phyloP scores from a whole-genome alignment of 1,139 yeast species.

The Petasospora fabianii region DNA sequence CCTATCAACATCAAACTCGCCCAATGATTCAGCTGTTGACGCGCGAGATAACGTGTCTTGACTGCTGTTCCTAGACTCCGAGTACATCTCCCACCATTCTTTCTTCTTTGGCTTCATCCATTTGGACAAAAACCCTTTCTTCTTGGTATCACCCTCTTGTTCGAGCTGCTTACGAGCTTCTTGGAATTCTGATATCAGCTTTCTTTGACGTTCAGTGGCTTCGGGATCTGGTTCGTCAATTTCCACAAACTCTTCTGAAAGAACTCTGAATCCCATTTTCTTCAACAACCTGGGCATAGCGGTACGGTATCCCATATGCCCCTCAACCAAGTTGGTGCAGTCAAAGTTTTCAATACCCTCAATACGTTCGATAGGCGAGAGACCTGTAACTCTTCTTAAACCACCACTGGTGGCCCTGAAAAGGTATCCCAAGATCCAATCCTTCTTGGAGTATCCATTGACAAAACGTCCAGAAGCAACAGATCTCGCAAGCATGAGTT shows the following conservation, averaged over 20 bases:
- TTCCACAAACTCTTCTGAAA: conserved; percentile 89
- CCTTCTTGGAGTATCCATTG: conserved; percentile 87
- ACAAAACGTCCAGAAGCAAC: conserved; percentile 89
- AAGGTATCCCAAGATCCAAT: conserved; percentile 94
- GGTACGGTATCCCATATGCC: conserved; percentile 95
- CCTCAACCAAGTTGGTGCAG: conserved; percentile 82
- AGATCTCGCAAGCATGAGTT: conserved; percentile 73
- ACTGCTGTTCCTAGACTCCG: conserved; percentile 33
- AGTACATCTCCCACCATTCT: conserved; percentile 85
- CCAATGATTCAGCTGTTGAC: conserved; percentile 2
- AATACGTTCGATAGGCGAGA: conserved; percentile 65
- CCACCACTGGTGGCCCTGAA: conserved; percentile 98
- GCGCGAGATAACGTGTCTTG: conserved; percentile 14
- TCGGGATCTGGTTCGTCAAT: conserved; percentile 97
- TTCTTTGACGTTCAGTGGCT: conserved; percentile 73
- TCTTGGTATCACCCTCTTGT: conserved; percentile 30
- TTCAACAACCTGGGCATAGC: conserved; percentile 81
- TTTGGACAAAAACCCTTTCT: conserved; percentile 45
- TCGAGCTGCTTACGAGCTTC: conserved; percentile 67
- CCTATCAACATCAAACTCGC: conserved; percentile 34
- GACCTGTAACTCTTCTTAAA: conserved; percentile 82
- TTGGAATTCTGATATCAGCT: conserved; percentile 77
- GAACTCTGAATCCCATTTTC: conserved; percentile 71
- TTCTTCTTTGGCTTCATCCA: conserved; percentile 77
- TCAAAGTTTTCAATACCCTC: conserved; percentile 79